Conservation (phyloP, 2,329 filamentous ascomycete species). For the Hirsutella thompsonii region DNA sequence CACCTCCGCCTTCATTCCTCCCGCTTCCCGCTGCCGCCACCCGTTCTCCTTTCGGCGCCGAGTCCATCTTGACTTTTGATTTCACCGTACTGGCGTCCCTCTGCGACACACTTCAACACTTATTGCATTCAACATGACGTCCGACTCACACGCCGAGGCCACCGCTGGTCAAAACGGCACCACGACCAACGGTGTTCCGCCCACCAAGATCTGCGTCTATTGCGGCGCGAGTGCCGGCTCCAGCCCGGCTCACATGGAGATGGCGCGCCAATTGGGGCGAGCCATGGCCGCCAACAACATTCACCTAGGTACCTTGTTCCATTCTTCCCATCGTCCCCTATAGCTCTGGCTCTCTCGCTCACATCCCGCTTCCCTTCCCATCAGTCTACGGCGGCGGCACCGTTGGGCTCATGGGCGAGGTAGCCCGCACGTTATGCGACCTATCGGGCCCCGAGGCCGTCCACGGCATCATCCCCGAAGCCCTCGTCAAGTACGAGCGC, state of each 20-base stretch:
- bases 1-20: no score
- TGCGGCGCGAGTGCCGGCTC: conserved; percentile 72
- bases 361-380: background rate
- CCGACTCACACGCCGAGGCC: conserved; percentile 8
- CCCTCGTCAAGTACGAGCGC: conserved; percentile 69
- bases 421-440: conserved; percentile 74
- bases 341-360: no score
- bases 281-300: conserved; percentile 67
- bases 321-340: no score
- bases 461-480: conserved; percentile 85
- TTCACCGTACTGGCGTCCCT: no score
- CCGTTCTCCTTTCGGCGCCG: no score
- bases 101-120: no score
- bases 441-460: conserved; percentile 71
- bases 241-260: conserved; percentile 61
- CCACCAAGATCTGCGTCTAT: conserved; percentile 78
- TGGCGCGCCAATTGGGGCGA: conserved; percentile 62
- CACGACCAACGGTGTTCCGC: conserved; percentile 17
- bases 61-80: no score
- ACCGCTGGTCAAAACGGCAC: conserved; percentile 5
- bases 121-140: no score
- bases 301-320: conserved; percentile 42
- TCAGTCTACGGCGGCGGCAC: conserved; percentile 90
- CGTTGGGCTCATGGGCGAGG: conserved; percentile 87
- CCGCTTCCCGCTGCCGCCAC: no score